Percentiles rank a stretch among this genome's conserved stretches.
These are phyloP conservation scores for Penicillium sp. DNA, from an alignment of 2,329 filamentous ascomycete species.

Conservation along the genomic window DNA sequence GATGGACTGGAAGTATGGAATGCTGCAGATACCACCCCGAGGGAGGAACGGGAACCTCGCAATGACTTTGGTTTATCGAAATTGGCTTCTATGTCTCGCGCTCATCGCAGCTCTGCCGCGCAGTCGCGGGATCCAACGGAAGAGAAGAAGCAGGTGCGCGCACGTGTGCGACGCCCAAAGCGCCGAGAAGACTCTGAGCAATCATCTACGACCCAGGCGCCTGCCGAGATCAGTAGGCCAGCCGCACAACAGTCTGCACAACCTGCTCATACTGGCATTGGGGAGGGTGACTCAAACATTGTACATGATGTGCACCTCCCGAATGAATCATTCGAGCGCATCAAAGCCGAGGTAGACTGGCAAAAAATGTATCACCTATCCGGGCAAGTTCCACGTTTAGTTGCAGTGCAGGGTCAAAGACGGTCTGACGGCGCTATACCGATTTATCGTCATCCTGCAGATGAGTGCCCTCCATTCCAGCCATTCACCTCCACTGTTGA, in stretches of 20 bases:
- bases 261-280: constrained; percentile 50
- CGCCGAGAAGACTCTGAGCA: constrained; percentile 20
- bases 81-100: constrained; percentile 17
- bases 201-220: background rate
- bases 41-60: constrained; percentile 10
- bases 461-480: constrained; percentile 77
- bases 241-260: background rate
- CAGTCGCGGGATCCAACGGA: constrained; percentile 10
- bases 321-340: constrained; percentile 63
- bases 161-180: constrained; percentile 29
- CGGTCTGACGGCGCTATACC: constrained; percentile 69
- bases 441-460: constrained; percentile 91
- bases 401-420: constrained; percentile 81
- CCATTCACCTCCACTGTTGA: constrained; percentile 75
- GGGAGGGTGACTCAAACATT: constrained; percentile 79
- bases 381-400: constrained; percentile 85
- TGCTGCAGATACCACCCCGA: constrained; percentile 9
- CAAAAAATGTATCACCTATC: constrained; percentile 90
- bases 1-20: constrained; percentile 35
- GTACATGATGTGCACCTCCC: constrained; percentile 68
- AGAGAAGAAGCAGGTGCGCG: constrained; percentile 26
- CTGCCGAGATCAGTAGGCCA: background rate
- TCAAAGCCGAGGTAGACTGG: constrained; percentile 79
- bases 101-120: constrained; percentile 4
- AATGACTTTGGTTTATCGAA: constrained; percentile 14